phyloP scores from a whole-genome alignment of 768 basidiomycete species.

The Boletus huronensis region DNA sequence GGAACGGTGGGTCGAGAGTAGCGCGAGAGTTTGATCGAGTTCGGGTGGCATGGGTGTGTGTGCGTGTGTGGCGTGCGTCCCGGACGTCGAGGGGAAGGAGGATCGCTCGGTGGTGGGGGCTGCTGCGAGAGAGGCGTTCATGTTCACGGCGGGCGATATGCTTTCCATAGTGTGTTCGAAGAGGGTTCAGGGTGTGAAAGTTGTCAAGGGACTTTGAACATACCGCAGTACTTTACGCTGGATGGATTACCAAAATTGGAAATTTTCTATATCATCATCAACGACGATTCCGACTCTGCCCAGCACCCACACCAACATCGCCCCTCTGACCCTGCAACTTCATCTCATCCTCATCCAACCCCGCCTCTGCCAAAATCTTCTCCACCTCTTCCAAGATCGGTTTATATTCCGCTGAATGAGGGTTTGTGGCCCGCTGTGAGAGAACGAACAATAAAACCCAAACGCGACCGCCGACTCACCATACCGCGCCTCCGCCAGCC shows the following conservation, averaged over 20 bases:
- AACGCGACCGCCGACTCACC: constrained; percentile 34
- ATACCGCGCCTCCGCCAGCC: constrained; percentile 69
- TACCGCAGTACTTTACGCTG: neutral
- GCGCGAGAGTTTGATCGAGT: constrained; percentile 72
- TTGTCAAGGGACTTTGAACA: neutral
- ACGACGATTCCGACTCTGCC: constrained; percentile 53
- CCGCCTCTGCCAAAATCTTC: constrained; percentile 78
- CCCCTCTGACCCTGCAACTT: constrained; percentile 49
- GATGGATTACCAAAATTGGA: neutral
- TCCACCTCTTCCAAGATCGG: constrained; percentile 81
- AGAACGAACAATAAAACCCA: neutral
- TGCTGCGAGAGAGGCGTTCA: constrained; percentile 13
- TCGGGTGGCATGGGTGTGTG: constrained; percentile 57
- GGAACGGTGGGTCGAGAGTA: constrained; percentile 76
- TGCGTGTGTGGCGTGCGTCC: constrained; percentile 12
- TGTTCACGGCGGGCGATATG: constrained; percentile 11
- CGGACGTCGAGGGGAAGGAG: constrained; percentile 8
- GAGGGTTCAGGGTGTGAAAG: constrained; percentile 16
- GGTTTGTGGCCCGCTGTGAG: neutral
- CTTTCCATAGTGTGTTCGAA: constrained; percentile 5
- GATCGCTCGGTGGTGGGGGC: constrained; percentile 6
- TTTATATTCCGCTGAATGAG: constrained; percentile 64
- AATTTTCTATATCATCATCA: constrained; percentile 1
- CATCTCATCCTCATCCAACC: constrained; percentile 82
- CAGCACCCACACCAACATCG: constrained; percentile 33